phyloP scores from a whole-genome alignment of 176 grass and related monocot genomes.

The Oryza longistaminata region DNA sequence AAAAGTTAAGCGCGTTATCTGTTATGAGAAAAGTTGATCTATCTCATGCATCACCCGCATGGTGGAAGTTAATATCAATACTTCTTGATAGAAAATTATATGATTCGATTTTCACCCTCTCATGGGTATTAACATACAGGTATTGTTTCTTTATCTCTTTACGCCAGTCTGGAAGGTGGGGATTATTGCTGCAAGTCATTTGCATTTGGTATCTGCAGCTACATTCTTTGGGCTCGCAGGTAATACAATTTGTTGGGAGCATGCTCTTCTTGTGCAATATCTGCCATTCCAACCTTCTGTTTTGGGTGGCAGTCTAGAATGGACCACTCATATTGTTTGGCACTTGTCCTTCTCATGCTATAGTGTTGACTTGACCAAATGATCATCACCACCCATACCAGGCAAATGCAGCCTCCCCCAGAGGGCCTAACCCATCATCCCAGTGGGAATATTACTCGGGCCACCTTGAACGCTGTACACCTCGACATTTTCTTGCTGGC shows the following conservation, averaged over 20 bases:
- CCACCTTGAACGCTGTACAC: slow-evolving; percentile 73
- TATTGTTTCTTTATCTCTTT: slow-evolving; percentile 61
- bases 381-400: slow-evolving; percentile 63
- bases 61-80: slow-evolving; percentile 69
- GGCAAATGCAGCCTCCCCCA: slow-evolving; percentile 86
- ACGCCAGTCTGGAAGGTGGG: slow-evolving; percentile 42
- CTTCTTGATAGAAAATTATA: slow-evolving; percentile 79
- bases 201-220: slow-evolving; percentile 25
- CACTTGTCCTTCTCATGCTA: slow-evolving; percentile 59
- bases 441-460: slow-evolving; percentile 71
- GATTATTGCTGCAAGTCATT: slow-evolving; percentile 53
- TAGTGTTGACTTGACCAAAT: slow-evolving; percentile 53
- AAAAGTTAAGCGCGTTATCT: slow-evolving; percentile 63
- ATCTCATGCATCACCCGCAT: slow-evolving; percentile 77
- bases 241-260: slow-evolving; percentile 76
- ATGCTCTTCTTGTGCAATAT: slow-evolving; percentile 95
- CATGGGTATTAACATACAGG: slow-evolving; percentile 43
- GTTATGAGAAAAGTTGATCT: slow-evolving; percentile 81
- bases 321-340: slow-evolving; percentile 89
- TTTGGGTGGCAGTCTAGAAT: slow-evolving; percentile 81
- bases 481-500: slow-evolving; percentile 60
- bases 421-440: slow-evolving; percentile 93
- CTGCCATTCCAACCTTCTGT: slow-evolving; percentile 97
- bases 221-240: slow-evolving; percentile 56
- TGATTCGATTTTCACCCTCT: slow-evolving; percentile 46